Evolutionary conservation across 2,329 filamentous ascomycete species (phyloP), one percentile per base, ranked within the genome.

Genomic region (Arthrobotrys megalospora): DNA sequence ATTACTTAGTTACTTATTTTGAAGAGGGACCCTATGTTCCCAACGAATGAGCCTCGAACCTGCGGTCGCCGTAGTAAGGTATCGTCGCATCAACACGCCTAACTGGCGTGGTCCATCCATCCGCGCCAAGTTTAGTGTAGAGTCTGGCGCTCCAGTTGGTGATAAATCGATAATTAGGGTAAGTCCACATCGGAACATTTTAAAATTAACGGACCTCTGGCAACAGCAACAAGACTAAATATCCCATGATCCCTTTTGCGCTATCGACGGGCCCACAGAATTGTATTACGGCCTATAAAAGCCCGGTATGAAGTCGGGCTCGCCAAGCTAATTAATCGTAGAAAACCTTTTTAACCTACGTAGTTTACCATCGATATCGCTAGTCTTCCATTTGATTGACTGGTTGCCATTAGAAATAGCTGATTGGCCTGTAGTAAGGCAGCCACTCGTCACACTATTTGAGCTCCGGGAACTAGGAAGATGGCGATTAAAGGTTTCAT

Each of bases 51-150:
- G 82, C 83, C 83, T 64, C 86, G 24, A 28, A 2, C 24, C 5
- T 28, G 36, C 36, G 12, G 36, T 38, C 8, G 36, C 36, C 86
- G 63, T 86, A 85, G 66, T 84, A 86, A 81, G 85, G 85, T 43
- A 86, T 86, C 60, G 88, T 90, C 83, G 90, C 86, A 84, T 90
- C 89, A 34, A 85, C 85, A 83, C 89, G 90, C 2, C 88, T 88
- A 2, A 83, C 82, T 0, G 89, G 89, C 10, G 88, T 90, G 83
- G 87, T 84, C 81, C 90, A 90, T 28, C 84, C 83, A 81, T 90
- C 90, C 12, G 87, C 87, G 0, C 89, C 89, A 68, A 89, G 85
- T 81, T 90, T 90, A 81, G 90, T 86, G 81, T 87, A 90, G 79
- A 90, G 80, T 64, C 82, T 81, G 38, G 79, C 71, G 16, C 68